These are phyloP conservation scores for Friedmanniomyces simplex DNA, from an alignment of 495 filamentous ascomycete genomes.

Conservation along the genomic window DNA sequence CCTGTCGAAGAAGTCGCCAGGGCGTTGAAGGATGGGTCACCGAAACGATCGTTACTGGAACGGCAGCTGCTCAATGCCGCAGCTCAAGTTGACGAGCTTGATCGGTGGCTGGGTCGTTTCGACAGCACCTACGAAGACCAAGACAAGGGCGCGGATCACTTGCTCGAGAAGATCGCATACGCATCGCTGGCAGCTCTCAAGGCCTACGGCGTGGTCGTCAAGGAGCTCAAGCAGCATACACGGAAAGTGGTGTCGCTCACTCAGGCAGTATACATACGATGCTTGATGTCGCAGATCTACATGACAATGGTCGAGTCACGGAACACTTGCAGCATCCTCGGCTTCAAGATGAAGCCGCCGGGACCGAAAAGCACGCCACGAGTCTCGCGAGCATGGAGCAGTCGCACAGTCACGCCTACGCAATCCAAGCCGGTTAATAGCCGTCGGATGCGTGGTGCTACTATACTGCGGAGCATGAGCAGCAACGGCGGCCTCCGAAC, in stretches of 20 bases:
- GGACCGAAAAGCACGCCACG: conserved; percentile 8
- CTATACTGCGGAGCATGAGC: conserved; percentile 15
- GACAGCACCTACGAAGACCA: background rate
- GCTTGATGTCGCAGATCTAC: conserved; percentile 68
- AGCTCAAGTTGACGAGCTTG: conserved; percentile 40
- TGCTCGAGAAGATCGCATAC: background rate
- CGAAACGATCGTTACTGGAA: conserved; percentile 61
- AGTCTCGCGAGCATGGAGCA: conserved; percentile 17
- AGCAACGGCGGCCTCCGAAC: conserved; percentile 10
- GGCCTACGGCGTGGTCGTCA: conserved; percentile 4
- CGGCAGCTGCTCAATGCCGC: conserved; percentile 70
- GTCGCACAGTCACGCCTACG: conserved; percentile 17
- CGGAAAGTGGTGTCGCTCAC: background rate
- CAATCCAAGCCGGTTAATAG: conserved; percentile 15
- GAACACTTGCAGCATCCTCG: conserved; percentile 41
- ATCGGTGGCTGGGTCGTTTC: background rate
- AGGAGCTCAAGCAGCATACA: conserved; percentile 8
- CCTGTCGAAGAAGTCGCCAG: conserved; percentile 53
- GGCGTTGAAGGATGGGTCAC: conserved; percentile 48
- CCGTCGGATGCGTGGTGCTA: conserved; percentile 15
- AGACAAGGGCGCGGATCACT: background rate
- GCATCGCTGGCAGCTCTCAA: conserved; percentile 7
- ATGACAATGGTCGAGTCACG: conserved; percentile 69
- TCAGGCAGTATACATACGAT: conserved; percentile 51
- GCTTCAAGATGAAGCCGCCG: conserved; percentile 25